Percentiles rank a stretch among this genome's conserved stretches.
Evolutionary conservation across 805 yeast species (phyloP).

Genomic region (Metschnikowia santaceciliae): DNA sequence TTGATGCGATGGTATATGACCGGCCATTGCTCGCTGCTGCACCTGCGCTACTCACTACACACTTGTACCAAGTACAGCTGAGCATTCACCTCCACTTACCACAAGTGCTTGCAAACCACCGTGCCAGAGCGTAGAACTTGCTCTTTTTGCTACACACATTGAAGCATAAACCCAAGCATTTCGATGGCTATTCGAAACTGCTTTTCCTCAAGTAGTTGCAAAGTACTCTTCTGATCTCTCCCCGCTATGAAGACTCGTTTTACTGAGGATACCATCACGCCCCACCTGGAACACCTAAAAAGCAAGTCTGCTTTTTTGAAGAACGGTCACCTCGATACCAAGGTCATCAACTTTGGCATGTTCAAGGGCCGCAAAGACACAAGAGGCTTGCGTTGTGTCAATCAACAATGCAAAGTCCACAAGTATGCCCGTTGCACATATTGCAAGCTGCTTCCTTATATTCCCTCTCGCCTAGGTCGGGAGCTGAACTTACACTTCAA

Average conservation of each 20-base stretch:
- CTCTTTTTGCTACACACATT: background rate
- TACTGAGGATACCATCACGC: background rate
- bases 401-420: constrained; percentile 10
- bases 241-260: background rate
- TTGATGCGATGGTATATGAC: background rate
- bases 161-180: background rate
- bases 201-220: background rate
- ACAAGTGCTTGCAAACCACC: background rate
- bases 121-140: background rate
- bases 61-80: constrained; percentile 2
- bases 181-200: constrained; percentile 1
- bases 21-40: background rate
- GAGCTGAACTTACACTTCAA: background rate
- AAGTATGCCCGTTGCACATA: constrained; percentile 11
- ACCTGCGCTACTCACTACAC: background rate
- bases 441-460: constrained; percentile 16
- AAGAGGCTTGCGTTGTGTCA: constrained; percentile 19
- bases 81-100: constrained; percentile 1
- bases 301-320: background rate
- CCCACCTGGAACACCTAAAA: background rate
- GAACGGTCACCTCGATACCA: background rate
- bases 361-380: constrained; percentile 21
- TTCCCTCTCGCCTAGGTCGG: constrained; percentile 11
- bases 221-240: background rate
- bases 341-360: constrained; percentile 14